Base-by-base conservation (phyloP, 1,284 basidiomycete species). In the Phellopilus nigrolimitatus region DNA sequence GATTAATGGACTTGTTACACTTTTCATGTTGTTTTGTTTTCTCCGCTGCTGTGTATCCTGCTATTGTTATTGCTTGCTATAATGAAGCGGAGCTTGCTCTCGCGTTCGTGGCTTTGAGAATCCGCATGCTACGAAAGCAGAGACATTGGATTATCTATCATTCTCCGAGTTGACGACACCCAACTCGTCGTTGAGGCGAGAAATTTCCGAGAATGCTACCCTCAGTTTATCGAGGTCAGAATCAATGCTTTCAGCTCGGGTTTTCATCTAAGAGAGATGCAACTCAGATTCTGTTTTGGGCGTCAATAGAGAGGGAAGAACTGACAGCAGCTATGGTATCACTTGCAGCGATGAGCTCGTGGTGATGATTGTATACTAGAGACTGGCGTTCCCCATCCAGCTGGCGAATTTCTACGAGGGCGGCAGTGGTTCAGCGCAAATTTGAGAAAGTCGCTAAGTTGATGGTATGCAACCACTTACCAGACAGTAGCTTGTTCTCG, bases 341-440 rank as follows among this genome's bases (percentile, higher is more conserved):
- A 57, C 87, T 91, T 1, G 92, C 93, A 1, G 89, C 88, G 42
- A 95, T 93, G 17, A 95, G 80, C 61, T 95, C 92, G 59, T 94
- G 91, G 62, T 95, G 92, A 61, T 95, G 92, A 59, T 95, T 94
- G 65, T 95, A 95, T 3, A 95, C 93, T 33, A 95, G 71, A 17
- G 88, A 88, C 64, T 95, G 93, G 27, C 91, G 76, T 63, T 95
- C 92, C 59, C 87, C 84, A 54, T 95, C 91, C 3, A 95, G 70
- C 58, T 94, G 81, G 38, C 89, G 76, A 54, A 95, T 94, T 66
- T 94, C 91, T 88, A 56, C 3, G 7, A 37, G 27, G 25, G n/a
- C n/a, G n/a, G n/a, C n/a, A n/a, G n/a, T n/a, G n/a, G n/a, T n/a
- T n/a, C n/a, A n/a, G n/a, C n/a, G n/a, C n/a, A n/a, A n/a, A n/a